Percentiles rank a stretch among this genome's conserved stretches.
These are phyloP conservation scores for Ceriops tagal DNA, from an alignment of 345 rosid genomes.

Conservation along the genomic window DNA sequence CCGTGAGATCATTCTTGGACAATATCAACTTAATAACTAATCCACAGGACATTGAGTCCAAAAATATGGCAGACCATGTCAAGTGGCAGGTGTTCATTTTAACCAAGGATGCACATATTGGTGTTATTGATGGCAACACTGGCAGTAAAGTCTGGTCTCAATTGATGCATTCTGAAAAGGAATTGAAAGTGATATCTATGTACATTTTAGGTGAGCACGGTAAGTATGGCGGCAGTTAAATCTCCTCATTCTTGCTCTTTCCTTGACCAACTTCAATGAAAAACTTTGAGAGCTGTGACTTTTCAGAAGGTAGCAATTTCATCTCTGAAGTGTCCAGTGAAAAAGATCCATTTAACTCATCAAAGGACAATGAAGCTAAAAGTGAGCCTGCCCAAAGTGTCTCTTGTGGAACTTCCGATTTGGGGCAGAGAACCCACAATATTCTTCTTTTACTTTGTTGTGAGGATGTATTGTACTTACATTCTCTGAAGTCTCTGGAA, in stretches of 20 bases:
- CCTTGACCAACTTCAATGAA: too few species aligned
- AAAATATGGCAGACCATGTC: slow-evolving; percentile 27
- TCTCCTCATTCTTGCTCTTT: not conserved
- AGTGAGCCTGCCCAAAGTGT: slow-evolving; percentile 31
- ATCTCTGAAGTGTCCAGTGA: slow-evolving; percentile 32
- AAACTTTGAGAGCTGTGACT: slow-evolving; percentile 19
- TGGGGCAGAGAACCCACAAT: slow-evolving; percentile 29
- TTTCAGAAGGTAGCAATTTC: slow-evolving; percentile 46
- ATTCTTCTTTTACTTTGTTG: slow-evolving; percentile 53
- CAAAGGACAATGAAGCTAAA: slow-evolving; percentile 33
- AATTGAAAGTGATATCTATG: slow-evolving; percentile 51
- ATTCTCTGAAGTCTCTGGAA: slow-evolving; percentile 19
- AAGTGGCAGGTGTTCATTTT: slow-evolving; percentile 42
- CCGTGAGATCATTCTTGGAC: slow-evolving; percentile 38
- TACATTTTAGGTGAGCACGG: slow-evolving; percentile 60
- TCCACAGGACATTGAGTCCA: slow-evolving; percentile 32
- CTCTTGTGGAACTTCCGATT: slow-evolving; percentile 32
- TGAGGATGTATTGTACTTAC: slow-evolving; percentile 56
- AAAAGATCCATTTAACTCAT: slow-evolving; percentile 19
- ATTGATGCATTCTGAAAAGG: slow-evolving; percentile 36
- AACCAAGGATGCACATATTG: slow-evolving; percentile 59
- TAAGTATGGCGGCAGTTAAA: slow-evolving; percentile 7
- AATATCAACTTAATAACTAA: slow-evolving; percentile 20
- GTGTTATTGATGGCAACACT: slow-evolving; percentile 50
- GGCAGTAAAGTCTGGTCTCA: slow-evolving; percentile 46